Evolutionary conservation across 2,329 filamentous ascomycete species (phyloP).

Genomic region (Thielaviopsis musarum): DNA sequence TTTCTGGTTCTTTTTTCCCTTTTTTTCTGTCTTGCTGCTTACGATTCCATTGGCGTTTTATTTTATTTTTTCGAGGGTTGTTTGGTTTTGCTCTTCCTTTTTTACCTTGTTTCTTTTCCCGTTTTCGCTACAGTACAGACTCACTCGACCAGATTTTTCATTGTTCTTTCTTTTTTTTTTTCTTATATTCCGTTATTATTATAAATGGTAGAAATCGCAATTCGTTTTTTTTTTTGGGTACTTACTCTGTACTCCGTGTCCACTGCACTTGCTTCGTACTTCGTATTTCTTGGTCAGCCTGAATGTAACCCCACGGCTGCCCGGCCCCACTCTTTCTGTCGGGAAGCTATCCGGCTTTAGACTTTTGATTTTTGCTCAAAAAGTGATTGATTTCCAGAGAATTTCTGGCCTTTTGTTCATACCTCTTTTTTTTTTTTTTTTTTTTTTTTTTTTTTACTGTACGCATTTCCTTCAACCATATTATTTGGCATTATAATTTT

Average conservation of each 20-base stretch:
- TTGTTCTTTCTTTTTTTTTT: neutral
- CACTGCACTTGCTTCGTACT: no score
- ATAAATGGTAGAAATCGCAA: neutral
- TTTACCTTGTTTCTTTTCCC: neutral
- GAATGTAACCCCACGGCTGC: neutral
- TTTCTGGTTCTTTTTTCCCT: neutral
- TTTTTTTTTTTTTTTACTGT: neutral
- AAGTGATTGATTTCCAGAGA: neutral
- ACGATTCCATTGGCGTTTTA: no score
- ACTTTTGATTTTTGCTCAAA: neutral
- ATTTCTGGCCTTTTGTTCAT: neutral
- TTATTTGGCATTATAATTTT: neutral
- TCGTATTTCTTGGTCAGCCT: no score
- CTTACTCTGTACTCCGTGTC: no score
- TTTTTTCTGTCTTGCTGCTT: no score
- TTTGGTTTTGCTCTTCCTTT: neutral
- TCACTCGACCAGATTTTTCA: no score
- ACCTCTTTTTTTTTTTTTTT: neutral
- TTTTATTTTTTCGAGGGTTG: no score
- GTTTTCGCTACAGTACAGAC: no score
- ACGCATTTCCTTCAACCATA: neutral
- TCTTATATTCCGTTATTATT: neutral
- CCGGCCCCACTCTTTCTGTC: neutral
- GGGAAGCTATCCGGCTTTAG: neutral
- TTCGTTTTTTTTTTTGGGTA: neutral